Conservation (phyloP, 2,329 filamentous ascomycete species). For the Epichloe uncinata region DNA sequence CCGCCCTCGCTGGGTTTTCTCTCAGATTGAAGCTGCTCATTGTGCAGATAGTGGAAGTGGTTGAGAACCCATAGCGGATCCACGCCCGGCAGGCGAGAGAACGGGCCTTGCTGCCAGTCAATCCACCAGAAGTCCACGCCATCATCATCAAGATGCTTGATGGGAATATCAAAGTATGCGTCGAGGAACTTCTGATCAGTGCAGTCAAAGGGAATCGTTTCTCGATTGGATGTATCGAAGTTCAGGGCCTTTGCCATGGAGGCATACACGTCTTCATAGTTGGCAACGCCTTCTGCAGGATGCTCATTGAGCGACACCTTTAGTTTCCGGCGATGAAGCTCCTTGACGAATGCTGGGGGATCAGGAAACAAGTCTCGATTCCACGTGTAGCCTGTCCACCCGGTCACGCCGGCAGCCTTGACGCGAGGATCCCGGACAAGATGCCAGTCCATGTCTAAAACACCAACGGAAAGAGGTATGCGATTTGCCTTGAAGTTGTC, state of each 20-base stretch:
- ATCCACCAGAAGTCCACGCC: conserved; percentile 55
- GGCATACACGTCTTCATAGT: conserved; percentile 42
- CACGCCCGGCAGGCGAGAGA: conserved; percentile 40
- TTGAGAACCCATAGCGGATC: conserved; percentile 54
- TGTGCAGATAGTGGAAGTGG: conserved; percentile 49
- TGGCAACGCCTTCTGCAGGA: conserved; percentile 43
- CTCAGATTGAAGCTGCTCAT: conserved; percentile 20
- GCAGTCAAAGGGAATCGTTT: conserved; percentile 43
- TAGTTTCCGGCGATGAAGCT: conserved; percentile 37
- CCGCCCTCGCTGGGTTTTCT: conserved; percentile 12
- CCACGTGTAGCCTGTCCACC: conserved; percentile 12
- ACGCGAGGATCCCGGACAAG: conserved; percentile 33
- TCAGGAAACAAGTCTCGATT: conserved; percentile 35
- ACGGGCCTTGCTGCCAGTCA: conserved; percentile 51
- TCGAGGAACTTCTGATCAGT: conserved; percentile 40
- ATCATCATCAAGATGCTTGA: conserved; percentile 39
- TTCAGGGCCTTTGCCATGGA: conserved; percentile 38
- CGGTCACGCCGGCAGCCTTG: conserved; percentile 39
- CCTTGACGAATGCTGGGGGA: conserved; percentile 35
- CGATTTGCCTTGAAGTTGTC: conserved; percentile 36
- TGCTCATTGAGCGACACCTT: conserved; percentile 48
- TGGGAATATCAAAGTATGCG: conserved; percentile 44
- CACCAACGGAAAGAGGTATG: conserved; percentile 44
- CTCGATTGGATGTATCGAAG: conserved; percentile 34
- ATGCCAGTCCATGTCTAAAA: conserved; percentile 58